These are phyloP conservation scores for Tetracladium maxilliforme DNA, from an alignment of 2,329 filamentous ascomycete species.

Conservation along the genomic window DNA sequence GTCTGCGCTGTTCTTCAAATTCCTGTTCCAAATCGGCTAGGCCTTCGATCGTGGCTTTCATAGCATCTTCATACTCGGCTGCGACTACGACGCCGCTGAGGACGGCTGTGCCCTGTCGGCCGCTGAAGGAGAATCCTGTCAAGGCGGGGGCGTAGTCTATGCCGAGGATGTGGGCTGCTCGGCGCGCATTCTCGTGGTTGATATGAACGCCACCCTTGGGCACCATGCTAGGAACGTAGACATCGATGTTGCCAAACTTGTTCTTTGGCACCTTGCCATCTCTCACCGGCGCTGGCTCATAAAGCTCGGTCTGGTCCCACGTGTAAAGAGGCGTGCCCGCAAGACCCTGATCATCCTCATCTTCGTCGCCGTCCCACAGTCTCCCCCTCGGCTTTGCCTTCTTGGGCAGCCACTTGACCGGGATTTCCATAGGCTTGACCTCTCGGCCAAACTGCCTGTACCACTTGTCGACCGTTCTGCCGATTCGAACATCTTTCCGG, in stretches of 20 bases:
- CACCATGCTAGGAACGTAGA: conserved; percentile 87
- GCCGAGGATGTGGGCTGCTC: conserved; percentile 60
- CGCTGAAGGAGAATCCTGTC: conserved; percentile 79
- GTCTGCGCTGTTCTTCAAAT: conserved; percentile 46
- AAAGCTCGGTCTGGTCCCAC: conserved; percentile 53
- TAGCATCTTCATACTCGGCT: conserved; percentile 53
- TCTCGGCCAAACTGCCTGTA: conserved; percentile 75
- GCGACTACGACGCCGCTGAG: conserved; percentile 67
- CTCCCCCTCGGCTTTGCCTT: conserved; percentile 9
- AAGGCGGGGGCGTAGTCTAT: conserved; percentile 84
- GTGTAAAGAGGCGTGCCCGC: conserved; percentile 44
- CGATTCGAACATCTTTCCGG: conserved; percentile 63
- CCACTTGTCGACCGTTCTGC: conserved; percentile 76
- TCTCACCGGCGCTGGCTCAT: conserved; percentile 61
- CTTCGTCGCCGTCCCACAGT: conserved; percentile 23
- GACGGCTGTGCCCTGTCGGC: conserved; percentile 73
- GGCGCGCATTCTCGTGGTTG: conserved; percentile 42
- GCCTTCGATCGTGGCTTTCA: conserved; percentile 52
- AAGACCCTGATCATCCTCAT: conserved; percentile 19
- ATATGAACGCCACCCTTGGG: conserved; percentile 70
- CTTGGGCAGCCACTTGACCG: conserved; percentile 58
- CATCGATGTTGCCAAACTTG: conserved; percentile 83
- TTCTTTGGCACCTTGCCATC: conserved; percentile 74
- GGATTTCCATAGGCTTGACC: conserved; percentile 64
- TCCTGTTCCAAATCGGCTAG: conserved; percentile 52